Conservation (phyloP, 2,329 filamentous ascomycete species). For the Trichoderma sp. region DNA sequence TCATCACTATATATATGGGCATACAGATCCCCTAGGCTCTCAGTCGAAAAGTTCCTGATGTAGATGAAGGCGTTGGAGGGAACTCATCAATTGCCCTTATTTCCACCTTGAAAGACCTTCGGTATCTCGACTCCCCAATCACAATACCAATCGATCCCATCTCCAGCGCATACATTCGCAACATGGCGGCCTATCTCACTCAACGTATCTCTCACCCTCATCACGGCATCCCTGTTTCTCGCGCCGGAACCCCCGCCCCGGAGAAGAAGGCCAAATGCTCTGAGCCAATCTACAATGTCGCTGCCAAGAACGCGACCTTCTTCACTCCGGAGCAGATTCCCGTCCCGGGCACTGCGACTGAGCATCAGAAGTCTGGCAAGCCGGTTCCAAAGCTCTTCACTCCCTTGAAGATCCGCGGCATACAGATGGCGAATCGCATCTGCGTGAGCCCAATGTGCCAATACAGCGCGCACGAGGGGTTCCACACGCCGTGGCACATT, state of each 20-base stretch:
- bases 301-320: slow-evolving; percentile 44
- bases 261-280: slow-evolving; percentile 19
- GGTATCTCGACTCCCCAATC: no score
- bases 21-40: background rate
- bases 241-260: background rate
- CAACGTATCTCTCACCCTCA: slow-evolving; percentile 20
- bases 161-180: background rate
- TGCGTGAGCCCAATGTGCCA: slow-evolving; percentile 51
- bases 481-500: slow-evolving; percentile 69
- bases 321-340: slow-evolving; percentile 51
- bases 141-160: no score
- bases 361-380: background rate
- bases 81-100: no score
- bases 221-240: slow-evolving; percentile 20
- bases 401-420: slow-evolving; percentile 49
- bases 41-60: no score
- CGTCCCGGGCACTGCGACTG: slow-evolving; percentile 44
- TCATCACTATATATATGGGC: background rate
- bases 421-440: slow-evolving; percentile 50
- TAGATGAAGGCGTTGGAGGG: no score
- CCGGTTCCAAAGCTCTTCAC: slow-evolving; percentile 48
- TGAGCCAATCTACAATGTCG: slow-evolving; percentile 33
- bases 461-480: slow-evolving; percentile 51
- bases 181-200: slow-evolving; percentile 24
- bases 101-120: no score